Evolutionary conservation across 108 stramenopile species (phyloP).

Genomic region (Nannochloropsis oceanica): DNA sequence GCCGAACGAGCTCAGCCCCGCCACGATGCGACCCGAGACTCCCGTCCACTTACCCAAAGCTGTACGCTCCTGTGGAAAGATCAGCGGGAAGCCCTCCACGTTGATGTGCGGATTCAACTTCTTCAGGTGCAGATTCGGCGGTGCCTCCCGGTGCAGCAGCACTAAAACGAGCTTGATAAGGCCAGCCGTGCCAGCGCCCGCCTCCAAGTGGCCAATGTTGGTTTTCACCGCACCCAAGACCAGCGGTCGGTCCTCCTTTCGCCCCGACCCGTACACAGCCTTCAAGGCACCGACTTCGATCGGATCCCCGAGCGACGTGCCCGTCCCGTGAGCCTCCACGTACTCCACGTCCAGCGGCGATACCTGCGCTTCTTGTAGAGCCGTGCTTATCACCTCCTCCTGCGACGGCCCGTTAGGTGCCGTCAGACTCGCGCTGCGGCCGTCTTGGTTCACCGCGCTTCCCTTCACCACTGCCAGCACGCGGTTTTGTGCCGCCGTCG

Average conservation of each 20-base stretch:
- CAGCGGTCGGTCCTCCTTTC: slow-evolving; percentile 17
- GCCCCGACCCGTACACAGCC: slow-evolving; percentile 16
- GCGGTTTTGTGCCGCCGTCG: background rate
- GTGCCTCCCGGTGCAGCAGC: slow-evolving; percentile 20
- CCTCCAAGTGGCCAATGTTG: slow-evolving; percentile 45
- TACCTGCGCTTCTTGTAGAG: slow-evolving; percentile 14
- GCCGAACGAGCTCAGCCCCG: slow-evolving; percentile 37
- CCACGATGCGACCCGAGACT: background rate
- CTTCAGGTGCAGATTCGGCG: slow-evolving; percentile 29
- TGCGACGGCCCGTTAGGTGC: slow-evolving; percentile 40
- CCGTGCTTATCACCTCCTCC: slow-evolving; percentile 3
- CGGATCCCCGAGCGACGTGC: slow-evolving; percentile 43
- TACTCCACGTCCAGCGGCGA: slow-evolving; percentile 19
- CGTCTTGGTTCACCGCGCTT: slow-evolving; percentile 36
- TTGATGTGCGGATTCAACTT: slow-evolving; percentile 24
- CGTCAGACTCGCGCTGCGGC: slow-evolving; percentile 35
- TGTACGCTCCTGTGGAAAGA: background rate
- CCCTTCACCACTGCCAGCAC: background rate
- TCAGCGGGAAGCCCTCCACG: slow-evolving; percentile 11
- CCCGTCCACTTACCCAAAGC: background rate
- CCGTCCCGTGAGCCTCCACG: slow-evolving; percentile 41
- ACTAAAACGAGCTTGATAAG: slow-evolving; percentile 30
- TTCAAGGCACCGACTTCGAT: slow-evolving; percentile 37
- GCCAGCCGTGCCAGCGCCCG: slow-evolving; percentile 36
- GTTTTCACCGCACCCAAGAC: slow-evolving; percentile 37